phyloP scores from a whole-genome alignment of 2,329 filamentous ascomycete genomes.

The Claviceps monticola region DNA sequence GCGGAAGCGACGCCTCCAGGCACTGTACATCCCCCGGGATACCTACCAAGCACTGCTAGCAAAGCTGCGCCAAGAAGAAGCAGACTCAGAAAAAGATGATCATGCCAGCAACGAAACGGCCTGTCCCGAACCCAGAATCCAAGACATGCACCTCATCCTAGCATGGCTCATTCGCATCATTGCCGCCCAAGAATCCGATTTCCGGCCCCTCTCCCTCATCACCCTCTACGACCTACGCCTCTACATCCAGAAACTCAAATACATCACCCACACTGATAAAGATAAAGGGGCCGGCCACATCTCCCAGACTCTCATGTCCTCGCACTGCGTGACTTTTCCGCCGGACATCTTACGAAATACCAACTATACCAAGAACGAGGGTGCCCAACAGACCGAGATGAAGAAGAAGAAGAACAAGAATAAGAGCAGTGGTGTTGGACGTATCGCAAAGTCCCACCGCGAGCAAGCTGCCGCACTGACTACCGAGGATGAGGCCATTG shows the following conservation, averaged over 20 bases:
- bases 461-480: background rate
- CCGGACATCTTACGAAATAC: background rate
- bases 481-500: slow-evolving; percentile 1
- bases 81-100: background rate
- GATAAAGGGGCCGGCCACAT: slow-evolving; percentile 8
- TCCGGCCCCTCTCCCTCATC: slow-evolving; percentile 13
- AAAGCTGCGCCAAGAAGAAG: slow-evolving; percentile 18
- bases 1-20: slow-evolving; percentile 1
- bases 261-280: background rate
- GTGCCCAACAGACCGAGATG: background rate
- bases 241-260: slow-evolving; percentile 10
- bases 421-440: slow-evolving; percentile 12
- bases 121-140: no score
- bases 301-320: slow-evolving; percentile 15
- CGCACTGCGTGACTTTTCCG: slow-evolving; percentile 8
- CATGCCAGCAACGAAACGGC: slow-evolving; percentile 27
- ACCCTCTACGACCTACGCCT: slow-evolving; percentile 15
- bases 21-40: background rate
- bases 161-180: slow-evolving; percentile 24
- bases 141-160: slow-evolving; percentile 24
- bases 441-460: slow-evolving; percentile 11
- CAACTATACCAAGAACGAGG: slow-evolving; percentile 9
- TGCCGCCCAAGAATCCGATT: slow-evolving; percentile 8
- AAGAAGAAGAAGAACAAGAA: slow-evolving; percentile 6
- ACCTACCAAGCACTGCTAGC: slow-evolving; percentile 11